Conservation (phyloP, 352 stramenopile genomes). For the Phytophthora brassicae region DNA sequence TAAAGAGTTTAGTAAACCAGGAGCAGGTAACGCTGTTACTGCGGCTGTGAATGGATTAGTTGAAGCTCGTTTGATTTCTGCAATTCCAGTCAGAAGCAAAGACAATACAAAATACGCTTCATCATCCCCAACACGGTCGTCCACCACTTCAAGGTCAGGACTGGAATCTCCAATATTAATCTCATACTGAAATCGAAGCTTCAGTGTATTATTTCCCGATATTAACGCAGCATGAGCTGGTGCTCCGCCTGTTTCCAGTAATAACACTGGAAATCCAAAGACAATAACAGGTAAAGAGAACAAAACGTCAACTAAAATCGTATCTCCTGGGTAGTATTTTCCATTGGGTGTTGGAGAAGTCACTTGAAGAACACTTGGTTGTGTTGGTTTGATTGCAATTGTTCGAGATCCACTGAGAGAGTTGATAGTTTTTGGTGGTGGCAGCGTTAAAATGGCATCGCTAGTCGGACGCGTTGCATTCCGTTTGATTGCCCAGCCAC, state of each 20-base stretch:
- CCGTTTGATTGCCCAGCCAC: constrained; percentile 37
- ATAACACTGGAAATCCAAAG: constrained; percentile 46
- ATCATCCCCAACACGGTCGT: constrained; percentile 43
- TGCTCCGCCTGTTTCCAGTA: constrained; percentile 24
- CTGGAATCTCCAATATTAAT: constrained; percentile 44
- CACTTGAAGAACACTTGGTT: constrained; percentile 41
- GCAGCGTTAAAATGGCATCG: constrained; percentile 47
- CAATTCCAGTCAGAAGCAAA: constrained; percentile 30
- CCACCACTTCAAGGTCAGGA: constrained; percentile 43
- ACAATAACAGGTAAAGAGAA: constrained; percentile 73
- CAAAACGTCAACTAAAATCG: constrained; percentile 46
- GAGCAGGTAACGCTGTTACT: constrained; percentile 43
- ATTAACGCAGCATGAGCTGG: constrained; percentile 29
- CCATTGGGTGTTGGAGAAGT: constrained; percentile 40
- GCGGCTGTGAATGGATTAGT: constrained; percentile 49
- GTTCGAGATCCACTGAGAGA: constrained; percentile 49
- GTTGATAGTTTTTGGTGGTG: constrained; percentile 33
- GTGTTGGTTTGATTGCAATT: constrained; percentile 61
- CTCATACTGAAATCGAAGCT: constrained; percentile 54
- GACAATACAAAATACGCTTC: constrained; percentile 54
- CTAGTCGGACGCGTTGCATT: constrained; percentile 51
- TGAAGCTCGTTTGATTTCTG: constrained; percentile 53
- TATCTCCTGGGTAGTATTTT: constrained; percentile 63
- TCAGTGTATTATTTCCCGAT: constrained; percentile 43
- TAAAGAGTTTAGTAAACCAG: constrained; percentile 46